phyloP scores from a whole-genome alignment of 1,284 basidiomycete genomes.

The Cutaneotrichosporon dermatis region DNA sequence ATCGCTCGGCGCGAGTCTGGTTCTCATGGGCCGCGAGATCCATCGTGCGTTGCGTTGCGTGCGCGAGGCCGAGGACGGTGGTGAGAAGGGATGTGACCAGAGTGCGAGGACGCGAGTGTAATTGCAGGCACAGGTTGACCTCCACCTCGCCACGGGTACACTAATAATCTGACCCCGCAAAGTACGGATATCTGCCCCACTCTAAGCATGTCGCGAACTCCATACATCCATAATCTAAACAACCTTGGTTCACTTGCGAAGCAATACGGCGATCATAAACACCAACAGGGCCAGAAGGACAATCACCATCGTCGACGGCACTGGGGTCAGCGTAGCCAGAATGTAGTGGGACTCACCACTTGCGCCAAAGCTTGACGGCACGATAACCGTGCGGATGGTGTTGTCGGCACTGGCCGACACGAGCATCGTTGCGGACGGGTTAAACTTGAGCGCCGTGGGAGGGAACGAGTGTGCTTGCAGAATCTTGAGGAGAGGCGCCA shows the following conservation, averaged over 20 bases:
- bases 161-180: background rate
- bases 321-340: background rate
- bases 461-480: conserved; percentile 94
- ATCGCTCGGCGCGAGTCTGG: conserved; percentile 32
- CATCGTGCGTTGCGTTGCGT: conserved; percentile 24
- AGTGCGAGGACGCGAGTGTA: too few species aligned
- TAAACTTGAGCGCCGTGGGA: conserved; percentile 83
- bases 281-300: conserved; percentile 11
- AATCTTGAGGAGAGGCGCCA: conserved; percentile 80
- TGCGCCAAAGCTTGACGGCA: conserved; percentile 56
- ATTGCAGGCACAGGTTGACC: background rate
- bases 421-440: conserved; percentile 73
- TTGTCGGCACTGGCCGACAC: conserved; percentile 90
- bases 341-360: conserved; percentile 28
- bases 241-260: conserved; percentile 2
- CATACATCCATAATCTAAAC: background rate
- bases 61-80: background rate
- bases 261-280: conserved; percentile 4
- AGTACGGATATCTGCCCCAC: background rate
- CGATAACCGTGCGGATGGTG: conserved; percentile 71
- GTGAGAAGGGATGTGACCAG: background rate
- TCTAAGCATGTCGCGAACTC: background rate
- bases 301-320: conserved; percentile 3
- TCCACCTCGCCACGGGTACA: background rate
- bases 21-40: conserved; percentile 44